Conservation (phyloP, 2,329 filamentous ascomycete genomes). For the Orbilia ellipsospora region DNA sequence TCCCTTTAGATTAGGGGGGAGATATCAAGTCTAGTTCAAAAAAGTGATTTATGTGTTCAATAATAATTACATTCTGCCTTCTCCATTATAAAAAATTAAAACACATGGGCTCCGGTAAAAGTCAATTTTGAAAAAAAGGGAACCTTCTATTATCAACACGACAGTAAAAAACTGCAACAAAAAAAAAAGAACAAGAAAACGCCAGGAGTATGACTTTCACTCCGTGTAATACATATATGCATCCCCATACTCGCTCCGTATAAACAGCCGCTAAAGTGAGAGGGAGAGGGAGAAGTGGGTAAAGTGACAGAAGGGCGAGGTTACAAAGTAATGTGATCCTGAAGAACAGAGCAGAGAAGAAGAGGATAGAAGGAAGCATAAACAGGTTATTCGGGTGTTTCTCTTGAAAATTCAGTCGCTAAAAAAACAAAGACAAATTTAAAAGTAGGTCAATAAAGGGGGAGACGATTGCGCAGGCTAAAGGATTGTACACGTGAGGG, state of each 20-base stretch:
- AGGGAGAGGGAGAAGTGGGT: background rate
- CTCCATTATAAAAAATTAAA: constrained; percentile 4
- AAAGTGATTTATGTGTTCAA: background rate
- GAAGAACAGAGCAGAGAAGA: background rate
- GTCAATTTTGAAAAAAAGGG: background rate
- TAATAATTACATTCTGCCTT: background rate
- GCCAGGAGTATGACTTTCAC: background rate
- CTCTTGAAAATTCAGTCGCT: constrained; percentile 15
- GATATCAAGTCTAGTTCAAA: background rate
- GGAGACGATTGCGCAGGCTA: constrained; percentile 8
- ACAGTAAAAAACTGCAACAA: constrained; percentile 1
- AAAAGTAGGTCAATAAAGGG: constrained; percentile 1
- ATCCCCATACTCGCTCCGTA: constrained; percentile 9
- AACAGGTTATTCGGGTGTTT: background rate
- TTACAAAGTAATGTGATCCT: background rate
- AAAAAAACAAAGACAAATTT: constrained; percentile 44
- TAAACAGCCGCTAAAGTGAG: background rate
- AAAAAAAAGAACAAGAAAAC: background rate
- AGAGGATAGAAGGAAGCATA: constrained; percentile 2
- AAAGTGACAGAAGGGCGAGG: background rate
- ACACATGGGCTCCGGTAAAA: background rate
- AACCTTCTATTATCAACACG: constrained; percentile 14
- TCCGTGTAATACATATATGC: constrained; percentile 3
- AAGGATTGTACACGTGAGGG: constrained; percentile 2
- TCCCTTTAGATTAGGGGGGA: too few relatives aligned